These are phyloP conservation scores for Colletotrichum sp. DNA, from an alignment of 2,329 filamentous ascomycete species.

Conservation along the genomic window DNA sequence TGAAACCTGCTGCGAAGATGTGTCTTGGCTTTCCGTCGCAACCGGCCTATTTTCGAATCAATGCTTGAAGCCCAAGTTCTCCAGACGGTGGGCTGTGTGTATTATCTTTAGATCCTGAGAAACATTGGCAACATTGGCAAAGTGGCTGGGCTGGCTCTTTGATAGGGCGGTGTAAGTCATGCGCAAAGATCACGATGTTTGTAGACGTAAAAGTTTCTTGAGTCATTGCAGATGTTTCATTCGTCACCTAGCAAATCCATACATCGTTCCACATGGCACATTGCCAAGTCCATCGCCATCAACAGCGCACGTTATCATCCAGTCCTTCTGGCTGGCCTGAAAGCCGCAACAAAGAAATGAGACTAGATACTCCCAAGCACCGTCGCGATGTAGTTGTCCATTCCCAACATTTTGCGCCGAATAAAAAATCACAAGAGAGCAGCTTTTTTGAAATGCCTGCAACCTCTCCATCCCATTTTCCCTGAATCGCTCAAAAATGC, in stretches of 20 bases:
- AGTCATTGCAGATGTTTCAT: constrained; percentile 12
- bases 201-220: background rate
- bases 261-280: background rate
- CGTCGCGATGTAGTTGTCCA: background rate
- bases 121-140: background rate
- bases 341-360: background rate
- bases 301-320: background rate
- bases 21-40: background rate
- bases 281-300: background rate
- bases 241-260: background rate
- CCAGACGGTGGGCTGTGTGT: background rate
- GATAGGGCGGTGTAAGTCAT: background rate
- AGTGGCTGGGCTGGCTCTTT: background rate
- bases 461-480: background rate
- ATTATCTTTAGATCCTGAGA: background rate
- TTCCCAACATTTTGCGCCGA: background rate
- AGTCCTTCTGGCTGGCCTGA: background rate
- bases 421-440: background rate
- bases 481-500: background rate
- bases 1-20: background rate
- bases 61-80: background rate
- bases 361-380: constrained; percentile 5
- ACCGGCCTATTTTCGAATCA: background rate
- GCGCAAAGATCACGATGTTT: background rate
- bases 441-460: background rate